Evolutionary conservation across 1,284 basidiomycete genomes (phyloP), one percentile per base, ranked within the genome.

Genomic region (Boletellus deceptivus): DNA sequence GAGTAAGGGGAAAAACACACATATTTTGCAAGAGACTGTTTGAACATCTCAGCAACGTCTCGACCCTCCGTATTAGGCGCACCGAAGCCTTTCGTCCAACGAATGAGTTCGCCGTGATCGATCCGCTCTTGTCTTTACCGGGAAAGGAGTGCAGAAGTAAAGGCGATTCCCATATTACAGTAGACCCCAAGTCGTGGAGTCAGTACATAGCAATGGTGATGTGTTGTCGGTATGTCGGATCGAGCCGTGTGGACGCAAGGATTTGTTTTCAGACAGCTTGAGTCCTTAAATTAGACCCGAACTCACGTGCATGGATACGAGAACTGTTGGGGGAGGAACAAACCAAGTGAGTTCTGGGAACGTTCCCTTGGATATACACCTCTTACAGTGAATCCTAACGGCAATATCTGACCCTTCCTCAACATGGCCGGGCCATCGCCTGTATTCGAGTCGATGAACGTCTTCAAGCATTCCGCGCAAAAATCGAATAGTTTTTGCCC

Each of bases 81-180:
- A 35, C 93, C 93, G 64, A 99, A 99, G 58, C 96, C 97, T 73
- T 99, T 99, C 41, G 97, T 99, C 96, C 97, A 99, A 33, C 95
- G 89, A 60, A 98, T 93, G 40, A 99, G 85, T 58, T 84, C 83
- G 43, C 94, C 97, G 62, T 98, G 94, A 71, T 99, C 94, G 63
- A 99, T 99, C 46, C 82, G 80, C 37, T 89, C 82, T 79, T 99
- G 96, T 24, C 89, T 92, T 66, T 44, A 56, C 9, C 48, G 20
- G 20, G 41, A 22, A 17, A 53, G 36, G 38, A 11, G 17, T 16
- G 13, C 16, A 38, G 11, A 24, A 13, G 9, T 13, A 13, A 8
- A 34, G 17, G 25, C 8, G 24, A 25, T 37, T 17, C 37, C 49
- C 46, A 16, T 9, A 16, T 29, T 6, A 43, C 22, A 48, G 53